Evolutionary conservation across 2,329 filamentous ascomycete species (phyloP), one percentile per base, ranked within the genome.

Genomic region (Ophiocordyceps camponoti-saundersi): DNA sequence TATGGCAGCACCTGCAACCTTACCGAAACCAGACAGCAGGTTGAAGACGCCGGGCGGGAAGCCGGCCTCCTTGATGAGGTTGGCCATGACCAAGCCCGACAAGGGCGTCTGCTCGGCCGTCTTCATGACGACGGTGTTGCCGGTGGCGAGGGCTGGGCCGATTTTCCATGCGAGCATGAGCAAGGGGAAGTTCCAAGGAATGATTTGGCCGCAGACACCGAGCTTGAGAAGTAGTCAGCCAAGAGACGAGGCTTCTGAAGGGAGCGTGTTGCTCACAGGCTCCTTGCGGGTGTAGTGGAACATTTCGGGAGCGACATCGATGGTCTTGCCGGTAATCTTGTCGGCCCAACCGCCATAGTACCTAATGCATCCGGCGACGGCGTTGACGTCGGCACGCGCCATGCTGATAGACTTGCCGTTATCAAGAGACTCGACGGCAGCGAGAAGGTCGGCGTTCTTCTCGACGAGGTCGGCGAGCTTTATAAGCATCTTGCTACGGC

Each of bases 241-340:
- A 12, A 3, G 5, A 20, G 23, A 18, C 11, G 20, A 23, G 10
- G 3, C 10, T 1, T 20, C 13, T 29, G 2, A n/a, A 22, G 20
- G 20, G 20, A 22, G 30, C 18, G 1, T 1, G 16, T 20, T 13
- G 12, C 30, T 42, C 12, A 76, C 70, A 11, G 87, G 85, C 73
- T 94, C 85, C 54, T 79, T 77, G 58, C 59, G 60, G 53, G 85
- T 88, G 70, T 92, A 93, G 70, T 85, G 82, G 69, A 93, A 87
- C 65, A 81, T 86, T 53, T 85, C 80, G 49, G 77, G 75, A 57
- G 75, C 70, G 55, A 86, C 84, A 57, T 93, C 85, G 53, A 92
- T 80, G 48, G 87, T 86, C 72, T 89, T 87, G 65, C 88, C 87
- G 65, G 80, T 74, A 54, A 92, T 81, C 79, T 94, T 95, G 73